Percentiles rank a stretch among this genome's conserved stretches.
Evolutionary conservation across 169 alveolate species (phyloP).

Genomic region (Cryptosporidium meleagridis): DNA sequence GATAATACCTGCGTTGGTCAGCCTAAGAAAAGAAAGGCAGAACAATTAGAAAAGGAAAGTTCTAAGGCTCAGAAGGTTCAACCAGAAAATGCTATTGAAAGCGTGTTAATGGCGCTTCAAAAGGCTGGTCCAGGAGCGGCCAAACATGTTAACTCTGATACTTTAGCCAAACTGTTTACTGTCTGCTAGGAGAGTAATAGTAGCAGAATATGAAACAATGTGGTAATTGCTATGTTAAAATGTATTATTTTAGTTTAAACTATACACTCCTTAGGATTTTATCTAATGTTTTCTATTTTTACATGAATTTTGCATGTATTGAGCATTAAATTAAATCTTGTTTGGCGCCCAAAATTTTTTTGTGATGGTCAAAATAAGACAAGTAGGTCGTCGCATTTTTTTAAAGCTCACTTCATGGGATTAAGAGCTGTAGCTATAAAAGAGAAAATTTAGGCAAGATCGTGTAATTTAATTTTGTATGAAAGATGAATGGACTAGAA

Average conservation of each 20-base stretch:
- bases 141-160: constrained; percentile 69
- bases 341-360: not conserved
- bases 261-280: not conserved
- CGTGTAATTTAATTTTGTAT: not conserved
- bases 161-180: constrained; percentile 68
- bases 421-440: not conserved
- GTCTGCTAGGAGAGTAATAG: constrained; percentile 8
- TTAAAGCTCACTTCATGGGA: not conserved
- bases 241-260: not conserved
- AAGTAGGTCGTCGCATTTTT: not conserved
- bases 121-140: constrained; percentile 62
- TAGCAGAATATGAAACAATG: not conserved
- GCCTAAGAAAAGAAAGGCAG: constrained; percentile 11
- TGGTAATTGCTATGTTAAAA: not conserved
- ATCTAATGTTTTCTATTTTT: not conserved
- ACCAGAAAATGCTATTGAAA: constrained; percentile 72
- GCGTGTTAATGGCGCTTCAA: constrained; percentile 65
- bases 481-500: not conserved
- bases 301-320: not conserved
- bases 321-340: not conserved
- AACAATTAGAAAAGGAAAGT: not conserved
- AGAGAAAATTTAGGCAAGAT: not conserved
- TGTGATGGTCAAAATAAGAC: not conserved
- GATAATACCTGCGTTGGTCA: not conserved
- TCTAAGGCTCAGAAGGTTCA: constrained; percentile 40